Evolutionary conservation across 2,329 filamentous ascomycete species (phyloP).

Genomic region (Cephalotrichum gorgonifer): DNA sequence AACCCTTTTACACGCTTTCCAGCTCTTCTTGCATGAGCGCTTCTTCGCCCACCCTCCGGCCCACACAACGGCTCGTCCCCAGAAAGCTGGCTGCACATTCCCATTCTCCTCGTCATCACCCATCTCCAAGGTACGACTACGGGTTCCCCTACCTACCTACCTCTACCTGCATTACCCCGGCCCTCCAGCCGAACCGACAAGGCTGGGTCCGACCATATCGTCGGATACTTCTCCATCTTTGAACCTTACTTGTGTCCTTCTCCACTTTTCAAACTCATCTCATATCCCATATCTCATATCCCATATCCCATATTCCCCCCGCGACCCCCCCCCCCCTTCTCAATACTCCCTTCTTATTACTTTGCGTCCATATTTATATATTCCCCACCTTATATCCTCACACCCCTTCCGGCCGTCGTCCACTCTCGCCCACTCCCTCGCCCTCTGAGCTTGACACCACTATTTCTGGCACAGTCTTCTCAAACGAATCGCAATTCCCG

Average conservation of each 20-base stretch:
- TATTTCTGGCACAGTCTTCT: neutral
- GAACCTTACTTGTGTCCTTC: neutral
- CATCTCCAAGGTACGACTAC: too few relatives aligned
- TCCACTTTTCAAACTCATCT: neutral
- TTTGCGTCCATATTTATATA: neutral
- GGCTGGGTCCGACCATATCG: neutral
- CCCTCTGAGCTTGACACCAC: neutral
- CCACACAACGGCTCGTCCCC: too few relatives aligned
- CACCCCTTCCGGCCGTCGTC: neutral
- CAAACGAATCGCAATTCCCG: neutral
- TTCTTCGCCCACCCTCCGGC: too few relatives aligned
- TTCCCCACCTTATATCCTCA: neutral
- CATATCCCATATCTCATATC: conserved; percentile 1
- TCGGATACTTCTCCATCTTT: neutral
- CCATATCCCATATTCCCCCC: neutral
- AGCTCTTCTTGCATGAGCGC: too few relatives aligned
- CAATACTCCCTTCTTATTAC: neutral
- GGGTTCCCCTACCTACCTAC: neutral
- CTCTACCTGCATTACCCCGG: neutral
- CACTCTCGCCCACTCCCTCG: neutral
- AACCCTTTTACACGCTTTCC: too few relatives aligned
- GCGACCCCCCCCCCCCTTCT: too few relatives aligned
- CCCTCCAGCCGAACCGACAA: neutral
- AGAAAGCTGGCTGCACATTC: too few relatives aligned
- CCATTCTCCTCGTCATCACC: too few relatives aligned